A percentile compares a stretch with the other conserved stretches of the same genome.
phyloP scores from a whole-genome alignment of 306 rosid species.

The Luffa aegyptiaca region DNA sequence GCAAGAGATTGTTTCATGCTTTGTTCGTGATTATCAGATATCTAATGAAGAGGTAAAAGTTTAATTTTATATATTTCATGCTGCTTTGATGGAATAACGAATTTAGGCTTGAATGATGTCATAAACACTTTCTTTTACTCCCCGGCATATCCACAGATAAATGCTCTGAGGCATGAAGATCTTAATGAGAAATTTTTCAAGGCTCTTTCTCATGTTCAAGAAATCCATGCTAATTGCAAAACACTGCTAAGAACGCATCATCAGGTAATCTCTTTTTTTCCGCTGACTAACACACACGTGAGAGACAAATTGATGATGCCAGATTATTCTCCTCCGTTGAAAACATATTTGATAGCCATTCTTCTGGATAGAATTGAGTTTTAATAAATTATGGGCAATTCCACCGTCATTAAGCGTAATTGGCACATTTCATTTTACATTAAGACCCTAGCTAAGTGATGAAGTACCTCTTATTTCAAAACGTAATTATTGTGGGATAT shows the following conservation, averaged over 20 bases:
- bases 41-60: constrained; percentile 62
- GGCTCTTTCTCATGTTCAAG: constrained; percentile 94
- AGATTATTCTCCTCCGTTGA: not conserved
- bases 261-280: constrained; percentile 46
- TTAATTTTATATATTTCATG: constrained; percentile 6
- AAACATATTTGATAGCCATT: not conserved
- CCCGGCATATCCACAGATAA: constrained; percentile 37
- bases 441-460: not conserved
- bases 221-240: constrained; percentile 90
- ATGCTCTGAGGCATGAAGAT: constrained; percentile 83
- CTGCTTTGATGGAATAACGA: constrained; percentile 7
- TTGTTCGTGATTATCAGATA: constrained; percentile 92
- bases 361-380: not conserved
- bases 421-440: not conserved
- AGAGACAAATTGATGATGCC: not conserved
- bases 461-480: not conserved
- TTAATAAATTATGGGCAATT: not conserved
- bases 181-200: constrained; percentile 69
- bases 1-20: constrained; percentile 76
- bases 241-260: constrained; percentile 86
- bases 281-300: not conserved
- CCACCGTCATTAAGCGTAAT: not conserved
- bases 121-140: constrained; percentile 13
- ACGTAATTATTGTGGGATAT: not conserved
- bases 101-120: not conserved